Conservation (phyloP, 495 filamentous ascomycete genomes). For the Tuber melanosporum region DNA sequence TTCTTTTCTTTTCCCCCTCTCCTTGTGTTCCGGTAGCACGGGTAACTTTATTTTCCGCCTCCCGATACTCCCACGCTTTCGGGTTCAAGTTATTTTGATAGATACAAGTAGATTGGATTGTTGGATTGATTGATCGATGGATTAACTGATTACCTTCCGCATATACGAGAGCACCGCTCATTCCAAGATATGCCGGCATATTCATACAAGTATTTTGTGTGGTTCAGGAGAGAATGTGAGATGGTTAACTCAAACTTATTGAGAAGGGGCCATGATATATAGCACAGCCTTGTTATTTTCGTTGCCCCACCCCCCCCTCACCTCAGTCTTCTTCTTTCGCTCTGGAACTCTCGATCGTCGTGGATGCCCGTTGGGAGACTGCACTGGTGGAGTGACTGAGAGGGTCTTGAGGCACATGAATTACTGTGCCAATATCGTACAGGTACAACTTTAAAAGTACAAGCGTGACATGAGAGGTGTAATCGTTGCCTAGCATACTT, state of each 20-base stretch:
- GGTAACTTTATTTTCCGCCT: background rate
- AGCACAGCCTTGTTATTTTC: background rate
- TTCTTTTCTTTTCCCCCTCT: background rate
- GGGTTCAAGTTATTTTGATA: background rate
- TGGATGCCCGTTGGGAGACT: background rate
- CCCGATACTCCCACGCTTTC: background rate
- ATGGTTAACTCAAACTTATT: background rate
- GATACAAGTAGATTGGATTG: background rate
- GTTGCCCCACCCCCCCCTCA: background rate
- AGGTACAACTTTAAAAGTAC: background rate
- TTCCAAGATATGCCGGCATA: background rate
- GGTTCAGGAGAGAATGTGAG: background rate
- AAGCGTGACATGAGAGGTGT: background rate
- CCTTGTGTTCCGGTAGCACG: background rate
- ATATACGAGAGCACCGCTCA: background rate
- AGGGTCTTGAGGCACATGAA: background rate
- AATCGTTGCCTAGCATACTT: background rate
- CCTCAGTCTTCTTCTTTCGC: background rate
- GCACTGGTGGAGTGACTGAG: background rate
- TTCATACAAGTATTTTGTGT: background rate
- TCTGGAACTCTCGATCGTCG: background rate
- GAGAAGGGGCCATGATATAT: background rate
- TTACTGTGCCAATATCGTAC: background rate
- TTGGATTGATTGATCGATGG: background rate
- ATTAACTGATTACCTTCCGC: background rate